Conservation (phyloP, 352 stramenopile species). For the Phytophthora tubulina region DNA sequence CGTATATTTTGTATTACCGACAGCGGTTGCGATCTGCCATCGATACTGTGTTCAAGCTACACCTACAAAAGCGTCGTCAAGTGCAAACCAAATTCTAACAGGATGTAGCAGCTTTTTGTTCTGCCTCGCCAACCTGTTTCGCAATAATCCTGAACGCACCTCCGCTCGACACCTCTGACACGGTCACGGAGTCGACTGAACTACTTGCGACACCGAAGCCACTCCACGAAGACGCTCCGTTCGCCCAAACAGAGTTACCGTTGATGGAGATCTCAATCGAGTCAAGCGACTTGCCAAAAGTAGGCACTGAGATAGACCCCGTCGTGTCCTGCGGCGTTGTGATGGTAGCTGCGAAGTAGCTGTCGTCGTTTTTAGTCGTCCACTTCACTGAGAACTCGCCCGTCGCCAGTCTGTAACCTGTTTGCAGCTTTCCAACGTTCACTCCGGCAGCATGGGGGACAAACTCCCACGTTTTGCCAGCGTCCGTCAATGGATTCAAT, state of each 20-base stretch:
- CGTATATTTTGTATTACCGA: too few species aligned
- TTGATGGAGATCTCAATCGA: conserved; percentile 46
- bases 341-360: conserved; percentile 33
- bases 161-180: conserved; percentile 16
- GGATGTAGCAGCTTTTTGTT: too few species aligned
- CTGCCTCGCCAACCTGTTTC: background rate
- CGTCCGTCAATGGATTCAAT: conserved; percentile 29
- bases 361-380: conserved; percentile 32
- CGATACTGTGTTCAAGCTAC: too few species aligned
- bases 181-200: conserved; percentile 37
- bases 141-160: conserved; percentile 10
- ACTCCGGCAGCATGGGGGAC: conserved; percentile 34
- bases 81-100: too few species aligned
- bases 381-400: conserved; percentile 37
- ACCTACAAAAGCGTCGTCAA: too few species aligned
- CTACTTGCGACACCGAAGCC: conserved; percentile 16
- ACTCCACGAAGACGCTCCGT: conserved; percentile 17
- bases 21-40: too few species aligned
- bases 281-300: conserved; percentile 37
- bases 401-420: conserved; percentile 35
- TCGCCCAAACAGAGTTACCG: conserved; percentile 38
- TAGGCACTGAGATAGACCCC: conserved; percentile 42
- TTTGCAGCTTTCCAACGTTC: conserved; percentile 28
- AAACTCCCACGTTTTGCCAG: conserved; percentile 44
- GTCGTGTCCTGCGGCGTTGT: conserved; percentile 31